Conservation (phyloP, 768 basidiomycete genomes). For the Roridomyces roridus region DNA sequence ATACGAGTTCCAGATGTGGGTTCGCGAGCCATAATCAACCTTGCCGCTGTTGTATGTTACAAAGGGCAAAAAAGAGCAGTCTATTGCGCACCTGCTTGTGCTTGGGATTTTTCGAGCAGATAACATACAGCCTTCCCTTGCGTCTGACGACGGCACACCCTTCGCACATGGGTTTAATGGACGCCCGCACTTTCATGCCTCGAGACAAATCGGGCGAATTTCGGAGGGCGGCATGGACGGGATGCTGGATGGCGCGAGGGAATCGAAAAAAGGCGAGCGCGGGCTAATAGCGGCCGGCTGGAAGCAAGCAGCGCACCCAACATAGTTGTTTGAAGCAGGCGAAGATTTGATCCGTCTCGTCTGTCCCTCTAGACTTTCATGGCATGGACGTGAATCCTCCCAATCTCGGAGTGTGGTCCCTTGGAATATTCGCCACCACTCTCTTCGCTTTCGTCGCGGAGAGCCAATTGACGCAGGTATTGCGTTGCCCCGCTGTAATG, state of each 20-base stretch:
- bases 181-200: slow-evolving; percentile 96
- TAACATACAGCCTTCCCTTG: slow-evolving; percentile 90
- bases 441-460: slow-evolving; percentile 80
- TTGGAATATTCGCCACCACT: slow-evolving; percentile 61
- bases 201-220: slow-evolving; percentile 49
- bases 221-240: slow-evolving; percentile 30
- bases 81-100: slow-evolving; percentile 85
- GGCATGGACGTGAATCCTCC: slow-evolving; percentile 30
- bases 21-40: slow-evolving; percentile 57
- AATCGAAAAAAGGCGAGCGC: slow-evolving; percentile 47
- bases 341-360: background rate
- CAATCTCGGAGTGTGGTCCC: slow-evolving; percentile 53
- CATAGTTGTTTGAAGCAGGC: slow-evolving; percentile 45
- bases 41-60: slow-evolving; percentile 58
- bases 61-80: slow-evolving; percentile 1
- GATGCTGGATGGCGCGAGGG: slow-evolving; percentile 38
- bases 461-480: slow-evolving; percentile 78
- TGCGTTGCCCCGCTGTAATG: background rate
- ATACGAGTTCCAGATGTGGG: slow-evolving; percentile 98
- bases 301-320: slow-evolving; percentile 69
- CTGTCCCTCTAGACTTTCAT: background rate
- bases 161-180: slow-evolving; percentile 94
- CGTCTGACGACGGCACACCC: slow-evolving; percentile 88
- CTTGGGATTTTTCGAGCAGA: slow-evolving; percentile 94
- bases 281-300: slow-evolving; percentile 64